These are phyloP conservation scores for Suhomyces sp. DNA, from an alignment of 805 yeast species.

Conservation along the genomic window DNA sequence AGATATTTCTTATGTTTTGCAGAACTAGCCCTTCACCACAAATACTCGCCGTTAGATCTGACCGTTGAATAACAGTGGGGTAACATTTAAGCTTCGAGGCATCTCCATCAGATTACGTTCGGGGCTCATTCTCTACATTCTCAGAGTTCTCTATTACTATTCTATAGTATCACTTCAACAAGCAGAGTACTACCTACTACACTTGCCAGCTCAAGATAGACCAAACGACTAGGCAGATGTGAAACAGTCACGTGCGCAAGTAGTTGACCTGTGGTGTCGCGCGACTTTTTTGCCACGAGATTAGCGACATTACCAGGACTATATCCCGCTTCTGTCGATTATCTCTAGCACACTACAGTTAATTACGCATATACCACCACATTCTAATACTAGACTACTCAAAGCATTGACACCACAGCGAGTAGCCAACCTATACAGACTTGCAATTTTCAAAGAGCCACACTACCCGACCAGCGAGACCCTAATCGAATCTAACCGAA, in stretches of 20 bases:
- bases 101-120: not conserved
- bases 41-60: not conserved
- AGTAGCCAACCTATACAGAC: not conserved
- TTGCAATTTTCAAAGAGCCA: not conserved
- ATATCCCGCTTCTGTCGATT: not conserved
- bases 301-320: not conserved
- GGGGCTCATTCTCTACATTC: not conserved
- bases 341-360: not conserved
- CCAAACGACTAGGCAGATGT: too few relatives aligned
- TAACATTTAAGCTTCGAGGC: not conserved
- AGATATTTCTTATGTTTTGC: too few relatives aligned
- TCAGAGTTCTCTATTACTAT: too few relatives aligned
- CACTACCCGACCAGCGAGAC: not conserved
- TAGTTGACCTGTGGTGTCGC: not conserved
- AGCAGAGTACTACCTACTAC: not conserved
- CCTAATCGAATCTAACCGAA: not conserved
- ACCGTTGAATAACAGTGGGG: not conserved
- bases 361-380: not conserved
- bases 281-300: conserved; percentile 5
- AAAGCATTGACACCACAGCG: not conserved
- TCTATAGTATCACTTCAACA: too few relatives aligned
- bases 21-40: too few relatives aligned
- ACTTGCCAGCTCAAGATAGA: not conserved
- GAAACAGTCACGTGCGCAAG: not conserved
- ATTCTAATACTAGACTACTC: not conserved